Percentiles rank a stretch among this genome's conserved stretches.
These are phyloP conservation scores for Iberis pinnata DNA, from an alignment of 345 rosid species.

Conservation along the genomic window DNA sequence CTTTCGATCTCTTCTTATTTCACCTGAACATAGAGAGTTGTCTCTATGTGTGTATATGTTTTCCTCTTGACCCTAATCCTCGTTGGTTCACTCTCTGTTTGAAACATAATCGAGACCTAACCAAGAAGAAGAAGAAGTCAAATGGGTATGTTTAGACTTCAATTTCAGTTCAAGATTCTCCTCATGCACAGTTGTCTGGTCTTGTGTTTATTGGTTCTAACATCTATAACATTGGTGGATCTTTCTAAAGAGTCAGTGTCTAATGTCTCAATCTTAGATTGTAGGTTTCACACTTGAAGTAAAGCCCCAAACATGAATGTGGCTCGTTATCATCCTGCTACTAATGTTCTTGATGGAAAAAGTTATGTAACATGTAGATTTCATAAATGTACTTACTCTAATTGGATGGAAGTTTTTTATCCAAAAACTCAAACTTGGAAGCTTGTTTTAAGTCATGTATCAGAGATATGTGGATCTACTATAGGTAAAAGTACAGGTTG, in stretches of 20 bases:
- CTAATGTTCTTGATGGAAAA: slow-evolving; percentile 43
- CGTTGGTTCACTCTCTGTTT: slow-evolving; percentile 39
- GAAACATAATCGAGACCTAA: slow-evolving; percentile 11
- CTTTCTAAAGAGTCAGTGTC: neutral
- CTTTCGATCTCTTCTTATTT: slow-evolving; percentile 40
- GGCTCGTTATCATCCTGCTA: slow-evolving; percentile 38
- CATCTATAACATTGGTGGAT: slow-evolving; percentile 58
- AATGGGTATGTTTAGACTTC: neutral
- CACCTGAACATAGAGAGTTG: slow-evolving; percentile 39
- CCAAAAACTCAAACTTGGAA: slow-evolving; percentile 37
- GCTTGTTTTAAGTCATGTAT: neutral
- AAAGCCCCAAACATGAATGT: slow-evolving; percentile 13
- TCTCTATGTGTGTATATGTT: slow-evolving; percentile 51
- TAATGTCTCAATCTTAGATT: slow-evolving; percentile 39
- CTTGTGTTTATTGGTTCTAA: slow-evolving; percentile 40
- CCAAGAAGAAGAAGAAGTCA: neutral
- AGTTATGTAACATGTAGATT: slow-evolving; percentile 63
- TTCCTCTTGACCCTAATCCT: slow-evolving; percentile 21
- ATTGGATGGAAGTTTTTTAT: slow-evolving; percentile 68
- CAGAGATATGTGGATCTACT: neutral
- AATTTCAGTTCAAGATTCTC: slow-evolving; percentile 17
- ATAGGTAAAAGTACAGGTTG: slow-evolving; percentile 1
- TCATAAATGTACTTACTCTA: slow-evolving; percentile 24
- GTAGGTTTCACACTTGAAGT: slow-evolving; percentile 9
- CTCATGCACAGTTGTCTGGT: slow-evolving; percentile 33